Conservation (phyloP, 148 eudicot genomes). For the Fagopyrum homotropicum region DNA sequence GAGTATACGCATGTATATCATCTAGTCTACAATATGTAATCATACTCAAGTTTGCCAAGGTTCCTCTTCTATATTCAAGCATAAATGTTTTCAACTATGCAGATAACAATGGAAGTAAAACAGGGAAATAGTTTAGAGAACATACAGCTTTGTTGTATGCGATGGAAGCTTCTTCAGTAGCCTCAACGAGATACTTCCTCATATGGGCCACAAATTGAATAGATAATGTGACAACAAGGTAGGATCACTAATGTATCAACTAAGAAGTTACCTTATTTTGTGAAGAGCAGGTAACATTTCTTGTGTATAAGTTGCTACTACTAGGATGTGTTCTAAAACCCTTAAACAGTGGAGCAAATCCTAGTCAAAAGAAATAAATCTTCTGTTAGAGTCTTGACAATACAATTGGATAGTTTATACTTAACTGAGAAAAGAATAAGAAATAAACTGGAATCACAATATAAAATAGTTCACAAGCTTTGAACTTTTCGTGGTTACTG, state of each 20-base stretch:
- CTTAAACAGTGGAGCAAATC: slow-evolving; percentile 23
- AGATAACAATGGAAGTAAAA: too few relatives aligned
- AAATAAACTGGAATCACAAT: neutral
- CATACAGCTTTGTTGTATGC: slow-evolving; percentile 94
- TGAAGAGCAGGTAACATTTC: slow-evolving; percentile 96
- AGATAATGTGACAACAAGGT: neutral
- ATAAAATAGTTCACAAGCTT: neutral
- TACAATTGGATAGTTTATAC: neutral
- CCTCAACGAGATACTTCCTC: slow-evolving; percentile 88
- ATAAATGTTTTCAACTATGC: too few relatives aligned
- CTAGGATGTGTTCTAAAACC: slow-evolving; percentile 88
- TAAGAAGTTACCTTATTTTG: slow-evolving; percentile 58
- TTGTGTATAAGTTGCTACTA: slow-evolving; percentile 77
- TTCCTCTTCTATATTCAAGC: too few relatives aligned
- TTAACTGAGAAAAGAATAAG: neutral
- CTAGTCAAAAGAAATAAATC: neutral
- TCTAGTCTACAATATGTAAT: too few relatives aligned
- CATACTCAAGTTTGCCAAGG: too few relatives aligned
- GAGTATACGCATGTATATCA: neutral
- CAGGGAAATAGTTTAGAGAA: neutral
- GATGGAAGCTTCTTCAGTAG: slow-evolving; percentile 89
- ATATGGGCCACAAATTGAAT: neutral
- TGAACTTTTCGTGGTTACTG: neutral
- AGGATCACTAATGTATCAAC: neutral
- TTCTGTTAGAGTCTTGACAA: too few relatives aligned